These are phyloP conservation scores for Raddia guianensis DNA, from an alignment of 176 grass and related monocot species.

Conservation along the genomic window DNA sequence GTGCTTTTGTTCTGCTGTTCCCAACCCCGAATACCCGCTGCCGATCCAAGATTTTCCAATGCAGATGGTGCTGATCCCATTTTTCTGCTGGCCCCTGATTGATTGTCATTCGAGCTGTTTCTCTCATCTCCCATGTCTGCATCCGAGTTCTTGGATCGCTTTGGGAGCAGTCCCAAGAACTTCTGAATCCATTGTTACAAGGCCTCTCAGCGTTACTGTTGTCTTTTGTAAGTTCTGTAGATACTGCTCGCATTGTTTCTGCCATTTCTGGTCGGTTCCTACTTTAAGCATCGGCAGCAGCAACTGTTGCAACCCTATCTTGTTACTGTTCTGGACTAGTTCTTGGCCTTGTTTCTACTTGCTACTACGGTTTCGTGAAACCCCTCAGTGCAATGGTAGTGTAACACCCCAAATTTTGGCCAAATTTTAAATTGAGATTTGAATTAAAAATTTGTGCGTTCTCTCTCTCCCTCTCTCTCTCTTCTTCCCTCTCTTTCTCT, in stretches of 20 bases:
- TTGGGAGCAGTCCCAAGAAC: background rate
- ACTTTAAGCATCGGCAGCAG: background rate
- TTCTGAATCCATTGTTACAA: background rate
- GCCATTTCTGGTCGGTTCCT: background rate
- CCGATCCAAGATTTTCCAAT: background rate
- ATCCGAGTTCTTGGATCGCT: background rate
- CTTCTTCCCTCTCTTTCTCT: too few species aligned
- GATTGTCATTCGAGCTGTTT: background rate
- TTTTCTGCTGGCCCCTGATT: background rate
- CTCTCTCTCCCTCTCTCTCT: too few species aligned
- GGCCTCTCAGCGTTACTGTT: background rate
- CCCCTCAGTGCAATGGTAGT: background rate
- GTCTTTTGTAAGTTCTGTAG: background rate
- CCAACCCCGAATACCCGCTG: background rate
- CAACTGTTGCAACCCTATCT: slow-evolving; percentile 21
- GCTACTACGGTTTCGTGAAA: background rate
- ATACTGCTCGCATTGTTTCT: background rate
- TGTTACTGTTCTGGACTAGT: background rate
- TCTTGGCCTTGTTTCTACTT: background rate
- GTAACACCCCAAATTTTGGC: too few species aligned
- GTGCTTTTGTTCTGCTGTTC: too few species aligned
- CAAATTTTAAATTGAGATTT: too few species aligned
- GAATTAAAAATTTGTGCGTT: too few species aligned
- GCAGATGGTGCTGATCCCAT: background rate
- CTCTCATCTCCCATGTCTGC: background rate